Conservation (phyloP, 352 stramenopile species). For the Globisporangium uncinulatum region DNA sequence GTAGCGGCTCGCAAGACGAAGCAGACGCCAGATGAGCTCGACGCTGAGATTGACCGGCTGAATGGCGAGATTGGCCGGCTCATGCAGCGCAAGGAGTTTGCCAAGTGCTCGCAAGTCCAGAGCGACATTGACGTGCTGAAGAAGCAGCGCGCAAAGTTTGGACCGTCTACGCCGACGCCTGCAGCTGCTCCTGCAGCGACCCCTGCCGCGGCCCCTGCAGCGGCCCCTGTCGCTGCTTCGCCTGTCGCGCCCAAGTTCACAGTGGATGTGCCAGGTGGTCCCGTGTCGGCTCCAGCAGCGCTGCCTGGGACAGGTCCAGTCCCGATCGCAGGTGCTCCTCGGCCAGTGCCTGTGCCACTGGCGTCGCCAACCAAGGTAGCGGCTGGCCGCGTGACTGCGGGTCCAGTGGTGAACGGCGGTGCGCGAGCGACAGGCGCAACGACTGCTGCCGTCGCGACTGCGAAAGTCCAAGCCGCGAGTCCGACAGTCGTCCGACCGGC, state of each 20-base stretch:
- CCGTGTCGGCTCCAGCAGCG: constrained; percentile 42
- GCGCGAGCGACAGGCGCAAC: not conserved
- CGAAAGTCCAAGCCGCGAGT: not conserved
- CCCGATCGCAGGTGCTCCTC: constrained; percentile 3
- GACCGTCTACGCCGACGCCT: constrained; percentile 12
- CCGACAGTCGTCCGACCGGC: constrained; percentile 4
- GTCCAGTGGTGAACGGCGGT: constrained; percentile 9
- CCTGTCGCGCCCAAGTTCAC: constrained; percentile 6
- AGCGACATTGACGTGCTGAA: constrained; percentile 81
- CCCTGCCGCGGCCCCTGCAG: not conserved
- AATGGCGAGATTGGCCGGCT: constrained; percentile 55
- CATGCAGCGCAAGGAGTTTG: constrained; percentile 83
- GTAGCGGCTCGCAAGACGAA: constrained; percentile 80
- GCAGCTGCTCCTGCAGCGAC: not conserved
- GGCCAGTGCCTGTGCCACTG: constrained; percentile 1
- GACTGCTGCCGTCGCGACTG: constrained; percentile 6
- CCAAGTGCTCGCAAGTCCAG: constrained; percentile 83
- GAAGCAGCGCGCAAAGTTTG: constrained; percentile 58
- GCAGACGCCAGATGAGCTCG: constrained; percentile 78
- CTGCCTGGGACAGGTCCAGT: constrained; percentile 27
- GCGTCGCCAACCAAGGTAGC: constrained; percentile 9
- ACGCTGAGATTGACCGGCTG: constrained; percentile 69
- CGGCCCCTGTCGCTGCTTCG: not conserved
- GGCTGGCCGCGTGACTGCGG: constrained; percentile 2
- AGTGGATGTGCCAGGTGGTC: constrained; percentile 15